Base-by-base conservation (phyloP, 352 stramenopile species). In the Blastocystis sp. region DNA sequence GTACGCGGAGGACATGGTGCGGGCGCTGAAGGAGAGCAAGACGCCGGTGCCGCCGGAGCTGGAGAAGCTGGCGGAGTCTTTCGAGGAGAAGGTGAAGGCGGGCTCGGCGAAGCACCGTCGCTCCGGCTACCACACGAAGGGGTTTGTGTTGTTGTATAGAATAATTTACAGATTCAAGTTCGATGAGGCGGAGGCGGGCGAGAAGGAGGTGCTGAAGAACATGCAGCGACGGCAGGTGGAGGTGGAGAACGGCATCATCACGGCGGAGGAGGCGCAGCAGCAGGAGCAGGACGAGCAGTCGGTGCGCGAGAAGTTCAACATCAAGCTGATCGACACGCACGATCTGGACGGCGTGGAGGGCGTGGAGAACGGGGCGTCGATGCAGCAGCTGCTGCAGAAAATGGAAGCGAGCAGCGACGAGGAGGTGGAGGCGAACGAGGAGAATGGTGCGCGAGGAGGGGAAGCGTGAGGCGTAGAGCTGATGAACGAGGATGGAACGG, bases 81-180 rank as follows among this genome's bases (percentile, higher is more conserved):
- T 98, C 87, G 96, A 97, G 87, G 92, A 92, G 53, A 98, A 98
- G 89, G 94, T 98, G 36, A 91, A 92, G 44, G 92, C 92, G 27
- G 96, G 96, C 24, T 93, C 98, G 90, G 96, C 96, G 14, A 92
- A 92, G 51, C 97, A 94, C 87, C 94, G 96, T 53, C 92, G 92
- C 27, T 97, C 92, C 79, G 96, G 96, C 0, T 99, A 98, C 88
- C 95, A 95, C 87, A 95, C 94, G 56, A 97, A 97, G 85, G 96
- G 96, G 3, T 59, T 32, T 3, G 32, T 11, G 11, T 3, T 14
- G 51, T 6, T 3, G 11, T 6, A 59, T 18, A 32, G 11, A 59
- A 59, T 59, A 14, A 59, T 3, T 3, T 3, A 3, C 32, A 59
- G 51, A 59, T 98, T 96, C 88, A 97, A 94, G 0, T 99, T 99